A percentile compares a stretch with the other conserved stretches of the same genome.
Conservation (phyloP, 2,329 filamentous ascomycete genomes). For the Cladobotryum protrusum region DNA sequence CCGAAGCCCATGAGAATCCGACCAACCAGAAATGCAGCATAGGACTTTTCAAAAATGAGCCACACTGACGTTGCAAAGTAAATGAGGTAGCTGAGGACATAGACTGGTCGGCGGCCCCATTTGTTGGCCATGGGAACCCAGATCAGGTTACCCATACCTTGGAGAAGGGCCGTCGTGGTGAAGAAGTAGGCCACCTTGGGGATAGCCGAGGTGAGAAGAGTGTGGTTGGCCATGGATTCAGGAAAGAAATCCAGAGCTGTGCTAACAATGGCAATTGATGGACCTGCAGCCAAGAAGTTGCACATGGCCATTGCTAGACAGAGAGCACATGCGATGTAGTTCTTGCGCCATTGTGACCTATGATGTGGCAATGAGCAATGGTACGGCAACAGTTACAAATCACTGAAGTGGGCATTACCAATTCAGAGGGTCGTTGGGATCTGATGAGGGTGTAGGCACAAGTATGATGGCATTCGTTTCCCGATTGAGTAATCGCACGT, state of each 20-base stretch:
- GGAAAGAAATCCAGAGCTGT: conserved; percentile 44
- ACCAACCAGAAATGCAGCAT: conserved; percentile 36
- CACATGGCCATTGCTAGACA: conserved; percentile 49
- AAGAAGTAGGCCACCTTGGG: conserved; percentile 47
- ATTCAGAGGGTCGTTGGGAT: conserved; percentile 49
- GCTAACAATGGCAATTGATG: conserved; percentile 43
- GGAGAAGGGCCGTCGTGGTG: conserved; percentile 43
- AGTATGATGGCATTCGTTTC: conserved; percentile 43
- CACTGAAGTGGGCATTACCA: conserved; percentile 35
- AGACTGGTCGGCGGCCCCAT: conserved; percentile 38
- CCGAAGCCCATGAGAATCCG: conserved; percentile 48
- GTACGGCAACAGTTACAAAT: background rate
- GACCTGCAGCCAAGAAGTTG: conserved; percentile 52
- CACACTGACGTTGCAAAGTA: conserved; percentile 38
- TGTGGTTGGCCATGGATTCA: conserved; percentile 20
- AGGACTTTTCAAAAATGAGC: conserved; percentile 37
- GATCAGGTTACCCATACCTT: conserved; percentile 41
- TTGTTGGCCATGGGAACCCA: conserved; percentile 43
- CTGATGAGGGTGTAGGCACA: conserved; percentile 43
- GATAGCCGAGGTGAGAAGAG: conserved; percentile 28
- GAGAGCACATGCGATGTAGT: conserved; percentile 43
- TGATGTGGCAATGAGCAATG: conserved; percentile 6
- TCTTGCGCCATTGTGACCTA: conserved; percentile 41
- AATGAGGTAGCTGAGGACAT: conserved; percentile 37
- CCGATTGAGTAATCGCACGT: conserved; percentile 35